Evolutionary conservation across 108 stramenopile genomes (phyloP), one percentile per base, ranked within the genome.

Genomic region (Epithemia pelagica): DNA sequence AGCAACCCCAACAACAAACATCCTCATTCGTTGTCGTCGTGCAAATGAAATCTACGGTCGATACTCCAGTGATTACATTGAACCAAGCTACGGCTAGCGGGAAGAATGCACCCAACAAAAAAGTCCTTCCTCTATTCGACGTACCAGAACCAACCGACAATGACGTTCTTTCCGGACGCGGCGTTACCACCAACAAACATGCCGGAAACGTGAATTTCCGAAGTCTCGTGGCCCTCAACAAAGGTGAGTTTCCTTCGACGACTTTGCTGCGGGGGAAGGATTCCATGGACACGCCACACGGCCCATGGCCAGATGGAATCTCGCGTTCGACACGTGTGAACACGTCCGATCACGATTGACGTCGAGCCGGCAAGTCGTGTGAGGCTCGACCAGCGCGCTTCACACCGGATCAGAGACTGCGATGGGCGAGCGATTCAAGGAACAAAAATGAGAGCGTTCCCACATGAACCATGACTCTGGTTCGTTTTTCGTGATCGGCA

Each of bases 161-260:
- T 58, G 86, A 90, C 73, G 86, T 90, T 62, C 77, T 90, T 0
- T 87, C 79, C 61, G 89, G 89, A 20, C 65, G 89, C 30, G 89
- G 89, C 10, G 89, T 86, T 27, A 79, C 68, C 25, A 87, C 84
- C 7, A 90, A 90, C 57, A 55, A 68, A 56, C 82, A 81, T 58
- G 66, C 74, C 5, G 90, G 90, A n/a, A 91, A 91, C 59, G 77
- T 82, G 22, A 65, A 64, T 55, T 91, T 91, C 54, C 84, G 90
- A 23, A 55, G 72, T 53, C 32, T 84, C 0, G 83, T 84, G 0
- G 69, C 66, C 0, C 58, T 78, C 63, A 83, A 83, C 58, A 83
- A 46, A 83, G 78, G 82, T 83, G 32, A 62, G 21, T 58, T 58
- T 5, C 18, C 21, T 7, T 58, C 10, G 37, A 15, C 15, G 37